Evolutionary conservation across 805 yeast species (phyloP), one percentile per base, ranked within the genome.

Genomic region (Cyberlindnera maritima): DNA sequence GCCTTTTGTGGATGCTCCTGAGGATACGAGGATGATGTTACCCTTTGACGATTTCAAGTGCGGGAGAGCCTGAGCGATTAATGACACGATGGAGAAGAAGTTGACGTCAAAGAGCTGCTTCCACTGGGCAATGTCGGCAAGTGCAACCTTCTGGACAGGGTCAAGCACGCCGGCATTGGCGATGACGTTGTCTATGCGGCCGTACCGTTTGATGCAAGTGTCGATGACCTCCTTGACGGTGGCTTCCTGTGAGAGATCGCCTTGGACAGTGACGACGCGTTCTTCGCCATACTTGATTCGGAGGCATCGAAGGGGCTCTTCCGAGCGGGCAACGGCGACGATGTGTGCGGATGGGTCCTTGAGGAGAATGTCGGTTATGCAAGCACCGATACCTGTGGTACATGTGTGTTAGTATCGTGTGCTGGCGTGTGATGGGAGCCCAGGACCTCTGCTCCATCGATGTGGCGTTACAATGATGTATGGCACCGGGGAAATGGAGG

Each of bases 81-180:
- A 69, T 3, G 75, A 74, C 5, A 89, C 85, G 4, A 84, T 75
- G 5, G 95, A 78, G 62, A 90, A 89, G 63, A 85, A 78, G 62
- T 92, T 91, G 53, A 91, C 69, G 41, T 90, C 88, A 58, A 78
- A 90, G 26, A 83, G 70, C 36, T 61, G 61, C 51, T 74, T 80
- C 91, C 96, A 86, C 29, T 68, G 71, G 3, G 59, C 65, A 2
- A 83, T 62, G 41, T 79, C 69, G 12, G 87, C 78, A n/a, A 54
- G 26, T 75, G 69, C 79, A 53, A 83, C 60, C 52, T 70, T 64
- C 38, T 68, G 70, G 5, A 92, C 96, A 0, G 97, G 96, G 19
- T 80, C 90, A 50, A 94, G 69, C 0, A 84, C 80, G 6, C 96
- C 96, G 1, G 96, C 96, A 64, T 88, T 88, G 31, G 88, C 83